These are phyloP conservation scores for Saturnispora serradocipensis DNA, from an alignment of 805 yeast genomes.

Conservation along the genomic window DNA sequence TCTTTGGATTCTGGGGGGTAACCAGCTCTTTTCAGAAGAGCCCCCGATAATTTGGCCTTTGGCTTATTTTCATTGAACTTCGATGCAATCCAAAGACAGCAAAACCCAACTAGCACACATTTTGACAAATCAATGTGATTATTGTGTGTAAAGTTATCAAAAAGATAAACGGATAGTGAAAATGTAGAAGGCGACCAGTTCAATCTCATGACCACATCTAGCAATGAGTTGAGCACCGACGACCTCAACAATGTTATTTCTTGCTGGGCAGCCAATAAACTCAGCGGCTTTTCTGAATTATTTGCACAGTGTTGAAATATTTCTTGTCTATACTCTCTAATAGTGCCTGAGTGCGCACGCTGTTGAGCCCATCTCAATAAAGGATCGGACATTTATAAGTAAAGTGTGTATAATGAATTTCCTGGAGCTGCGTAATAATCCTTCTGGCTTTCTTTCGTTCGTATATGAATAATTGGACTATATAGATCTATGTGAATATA, in stretches of 20 bases:
- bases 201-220: conserved; percentile 24
- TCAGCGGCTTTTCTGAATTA: conserved; percentile 17
- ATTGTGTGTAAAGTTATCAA: conserved; percentile 33
- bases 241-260: conserved; percentile 12
- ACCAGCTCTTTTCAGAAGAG: conserved; percentile 25
- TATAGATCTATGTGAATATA: too few relatives aligned
- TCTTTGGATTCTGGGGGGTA: conserved; percentile 17
- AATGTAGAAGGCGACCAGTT: conserved; percentile 29
- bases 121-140: conserved; percentile 27
- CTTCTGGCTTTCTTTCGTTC: not conserved
- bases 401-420: not conserved
- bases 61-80: conserved; percentile 42
- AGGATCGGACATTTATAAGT: not conserved
- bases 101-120: conserved; percentile 32
- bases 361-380: conserved; percentile 18
- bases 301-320: conserved; percentile 26
- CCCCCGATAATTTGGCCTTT: conserved; percentile 34
- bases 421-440: not conserved
- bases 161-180: conserved; percentile 29
- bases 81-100: conserved; percentile 39
- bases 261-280: conserved; percentile 14
- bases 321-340: conserved; percentile 23
- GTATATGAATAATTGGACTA: not conserved
- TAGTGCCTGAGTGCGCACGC: conserved; percentile 20
- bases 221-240: conserved; percentile 25